Conservation (phyloP, 768 basidiomycete genomes). For the Boletus reticulatus region DNA sequence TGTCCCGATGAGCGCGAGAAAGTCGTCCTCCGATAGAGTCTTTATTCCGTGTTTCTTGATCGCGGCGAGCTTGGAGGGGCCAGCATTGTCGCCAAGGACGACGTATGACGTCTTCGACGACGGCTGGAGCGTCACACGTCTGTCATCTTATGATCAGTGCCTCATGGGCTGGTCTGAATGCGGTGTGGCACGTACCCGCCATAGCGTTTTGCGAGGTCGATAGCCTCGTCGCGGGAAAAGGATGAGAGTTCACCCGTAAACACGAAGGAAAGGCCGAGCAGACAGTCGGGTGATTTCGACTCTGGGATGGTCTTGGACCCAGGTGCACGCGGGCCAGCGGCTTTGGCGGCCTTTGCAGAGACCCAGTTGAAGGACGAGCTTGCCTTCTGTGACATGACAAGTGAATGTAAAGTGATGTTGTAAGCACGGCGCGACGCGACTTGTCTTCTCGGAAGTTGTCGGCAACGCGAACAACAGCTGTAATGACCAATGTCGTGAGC, state of each 20-base stretch:
- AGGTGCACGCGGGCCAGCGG: slow-evolving; percentile 54
- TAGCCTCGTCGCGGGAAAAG: slow-evolving; percentile 84
- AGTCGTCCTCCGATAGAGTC: slow-evolving; percentile 84
- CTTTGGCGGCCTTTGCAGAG: slow-evolving; percentile 56
- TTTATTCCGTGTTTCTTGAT: slow-evolving; percentile 78
- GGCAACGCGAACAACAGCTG: neutral
- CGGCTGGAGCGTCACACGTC: slow-evolving; percentile 83
- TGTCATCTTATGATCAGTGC: slow-evolving; percentile 26
- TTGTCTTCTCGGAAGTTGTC: no score
- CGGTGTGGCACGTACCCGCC: slow-evolving; percentile 68
- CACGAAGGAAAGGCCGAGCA: slow-evolving; percentile 87
- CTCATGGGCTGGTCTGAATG: no score
- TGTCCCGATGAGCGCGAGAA: slow-evolving; percentile 77
- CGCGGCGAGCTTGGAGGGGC: slow-evolving; percentile 81
- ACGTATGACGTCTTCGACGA: slow-evolving; percentile 91
- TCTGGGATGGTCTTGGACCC: slow-evolving; percentile 65
- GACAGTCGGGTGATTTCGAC: slow-evolving; percentile 74
- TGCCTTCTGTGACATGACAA: slow-evolving; percentile 2
- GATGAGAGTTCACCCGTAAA: slow-evolving; percentile 92
- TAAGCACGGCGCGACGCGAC: no score
- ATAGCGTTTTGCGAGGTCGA: slow-evolving; percentile 87
- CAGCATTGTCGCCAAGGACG: slow-evolving; percentile 84
- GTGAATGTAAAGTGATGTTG: no score
- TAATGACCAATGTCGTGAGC: slow-evolving; percentile 27
- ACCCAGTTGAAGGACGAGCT: slow-evolving; percentile 40